phyloP scores from a whole-genome alignment of 352 stramenopile species.

The Pilasporangium apinafurcum region DNA sequence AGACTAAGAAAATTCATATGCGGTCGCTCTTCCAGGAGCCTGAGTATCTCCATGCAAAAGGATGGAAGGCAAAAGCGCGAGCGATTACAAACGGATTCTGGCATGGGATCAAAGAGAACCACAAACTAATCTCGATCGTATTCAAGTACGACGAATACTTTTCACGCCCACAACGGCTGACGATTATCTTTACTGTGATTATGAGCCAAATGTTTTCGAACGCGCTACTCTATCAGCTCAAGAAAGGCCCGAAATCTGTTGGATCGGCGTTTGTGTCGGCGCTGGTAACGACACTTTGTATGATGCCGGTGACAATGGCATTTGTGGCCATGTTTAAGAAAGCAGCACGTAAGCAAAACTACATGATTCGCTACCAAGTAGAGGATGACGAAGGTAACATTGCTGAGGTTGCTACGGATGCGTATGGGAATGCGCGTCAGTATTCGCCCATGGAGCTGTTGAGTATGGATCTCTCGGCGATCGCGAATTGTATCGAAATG shows the following conservation, averaged over 20 bases:
- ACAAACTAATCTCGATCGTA: slow-evolving; percentile 62
- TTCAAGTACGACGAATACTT: slow-evolving; percentile 77
- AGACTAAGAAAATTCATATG: slow-evolving; percentile 50
- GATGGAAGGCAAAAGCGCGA: slow-evolving; percentile 28
- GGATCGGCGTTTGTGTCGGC: slow-evolving; percentile 47
- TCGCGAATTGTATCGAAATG: slow-evolving; percentile 35
- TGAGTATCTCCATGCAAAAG: slow-evolving; percentile 45
- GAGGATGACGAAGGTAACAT: slow-evolving; percentile 56
- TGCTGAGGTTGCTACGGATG: slow-evolving; percentile 54
- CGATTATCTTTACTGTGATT: slow-evolving; percentile 61
- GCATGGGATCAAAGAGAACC: slow-evolving; percentile 44
- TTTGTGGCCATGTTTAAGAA: slow-evolving; percentile 77
- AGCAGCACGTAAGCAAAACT: slow-evolving; percentile 44
- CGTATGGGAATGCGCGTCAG: slow-evolving; percentile 43
- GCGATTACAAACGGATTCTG: slow-evolving; percentile 36
- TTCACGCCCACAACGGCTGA: slow-evolving; percentile 48
- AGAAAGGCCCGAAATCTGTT: slow-evolving; percentile 30
- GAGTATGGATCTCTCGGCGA: slow-evolving; percentile 45
- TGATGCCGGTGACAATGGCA: slow-evolving; percentile 53
- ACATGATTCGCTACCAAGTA: slow-evolving; percentile 55
- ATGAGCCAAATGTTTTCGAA: slow-evolving; percentile 75
- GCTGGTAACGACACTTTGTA: slow-evolving; percentile 53
- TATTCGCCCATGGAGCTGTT: slow-evolving; percentile 41
- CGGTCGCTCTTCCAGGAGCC: slow-evolving; percentile 55
- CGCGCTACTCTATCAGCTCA: slow-evolving; percentile 50